These are phyloP conservation scores for Craspedostauros australis DNA, from an alignment of 108 stramenopile species.

Conservation along the genomic window DNA sequence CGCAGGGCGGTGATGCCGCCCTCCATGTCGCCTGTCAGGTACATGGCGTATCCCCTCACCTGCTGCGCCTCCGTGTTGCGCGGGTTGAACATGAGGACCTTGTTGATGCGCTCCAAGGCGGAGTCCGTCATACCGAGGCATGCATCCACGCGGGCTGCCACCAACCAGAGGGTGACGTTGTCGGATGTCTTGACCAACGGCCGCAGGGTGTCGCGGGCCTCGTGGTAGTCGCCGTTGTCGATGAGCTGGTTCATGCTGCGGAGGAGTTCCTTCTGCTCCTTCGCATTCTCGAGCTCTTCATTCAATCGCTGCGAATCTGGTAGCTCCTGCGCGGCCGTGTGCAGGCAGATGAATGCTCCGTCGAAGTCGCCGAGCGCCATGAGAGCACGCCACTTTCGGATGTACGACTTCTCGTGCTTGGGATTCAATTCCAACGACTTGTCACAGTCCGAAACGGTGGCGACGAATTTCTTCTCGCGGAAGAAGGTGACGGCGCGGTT, in stretches of 20 bases:
- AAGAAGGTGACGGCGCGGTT: slow-evolving; percentile 49
- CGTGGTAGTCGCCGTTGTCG: slow-evolving; percentile 21
- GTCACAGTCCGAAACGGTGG: slow-evolving; percentile 38
- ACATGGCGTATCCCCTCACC: slow-evolving; percentile 30
- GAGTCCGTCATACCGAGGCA: slow-evolving; percentile 29
- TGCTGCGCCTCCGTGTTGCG: slow-evolving; percentile 30
- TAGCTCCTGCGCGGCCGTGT: slow-evolving; percentile 20
- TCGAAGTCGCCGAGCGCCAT: slow-evolving; percentile 50
- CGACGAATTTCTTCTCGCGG: slow-evolving; percentile 37
- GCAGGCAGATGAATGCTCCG: slow-evolving; percentile 31
- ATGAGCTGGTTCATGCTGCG: slow-evolving; percentile 10
- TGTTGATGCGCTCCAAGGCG: slow-evolving; percentile 32
- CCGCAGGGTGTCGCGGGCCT: slow-evolving; percentile 20
- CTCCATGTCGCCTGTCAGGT: slow-evolving; percentile 41
- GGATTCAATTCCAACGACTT: slow-evolving; percentile 35
- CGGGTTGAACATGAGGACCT: slow-evolving; percentile 35
- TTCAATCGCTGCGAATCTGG: slow-evolving; percentile 29
- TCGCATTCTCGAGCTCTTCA: slow-evolving; percentile 26
- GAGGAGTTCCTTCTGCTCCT: slow-evolving; percentile 25
- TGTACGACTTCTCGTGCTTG: slow-evolving; percentile 39
- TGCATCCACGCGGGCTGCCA: slow-evolving; percentile 31
- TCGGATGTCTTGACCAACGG: slow-evolving; percentile 26
- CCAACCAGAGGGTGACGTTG: slow-evolving; percentile 33
- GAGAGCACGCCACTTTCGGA: slow-evolving; percentile 46
- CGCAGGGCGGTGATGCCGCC: slow-evolving; percentile 29